phyloP scores from a whole-genome alignment of 495 filamentous ascomycete genomes.

The Alectoria sarmentosa region DNA sequence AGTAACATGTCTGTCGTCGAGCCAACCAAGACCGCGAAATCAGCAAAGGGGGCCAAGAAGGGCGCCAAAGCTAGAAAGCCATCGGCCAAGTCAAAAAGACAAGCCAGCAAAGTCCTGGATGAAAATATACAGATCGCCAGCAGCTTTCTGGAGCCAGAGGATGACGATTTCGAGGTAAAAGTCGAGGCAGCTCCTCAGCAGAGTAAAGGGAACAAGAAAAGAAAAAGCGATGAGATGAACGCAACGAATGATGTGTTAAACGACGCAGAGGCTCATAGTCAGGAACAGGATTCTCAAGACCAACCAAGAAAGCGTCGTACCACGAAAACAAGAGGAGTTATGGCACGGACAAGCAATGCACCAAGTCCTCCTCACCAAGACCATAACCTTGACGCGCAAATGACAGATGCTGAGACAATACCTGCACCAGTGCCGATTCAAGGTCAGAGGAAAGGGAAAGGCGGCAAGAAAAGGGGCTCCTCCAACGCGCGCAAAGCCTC shows the following conservation, averaged over 20 bases:
- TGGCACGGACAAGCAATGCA: slow-evolving; percentile 26
- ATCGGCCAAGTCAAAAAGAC: slow-evolving; percentile 36
- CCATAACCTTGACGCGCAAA: slow-evolving; percentile 27
- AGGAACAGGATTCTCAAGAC: slow-evolving; percentile 26
- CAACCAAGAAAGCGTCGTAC: slow-evolving; percentile 62
- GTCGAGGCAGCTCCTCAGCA: slow-evolving; percentile 39
- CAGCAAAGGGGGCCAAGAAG: slow-evolving; percentile 47
- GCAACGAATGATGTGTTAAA: slow-evolving; percentile 34
- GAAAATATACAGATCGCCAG: slow-evolving; percentile 48
- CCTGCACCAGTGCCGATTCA: slow-evolving; percentile 12
- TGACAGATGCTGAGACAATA: slow-evolving; percentile 21
- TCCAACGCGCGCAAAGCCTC: slow-evolving; percentile 49
- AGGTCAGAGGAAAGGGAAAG: slow-evolving; percentile 34
- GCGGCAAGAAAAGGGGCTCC: slow-evolving; percentile 37
- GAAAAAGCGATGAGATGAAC: slow-evolving; percentile 54
- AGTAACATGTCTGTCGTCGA: slow-evolving; percentile 55
- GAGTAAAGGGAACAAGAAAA: slow-evolving; percentile 52
- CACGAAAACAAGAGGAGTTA: slow-evolving; percentile 45
- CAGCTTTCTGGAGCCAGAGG: slow-evolving; percentile 33
- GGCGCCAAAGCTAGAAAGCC: slow-evolving; percentile 45
- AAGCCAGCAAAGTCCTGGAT: slow-evolving; percentile 46
- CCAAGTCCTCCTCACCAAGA: slow-evolving; percentile 24
- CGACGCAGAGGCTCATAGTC: slow-evolving; percentile 20
- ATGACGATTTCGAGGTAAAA: slow-evolving; percentile 37
- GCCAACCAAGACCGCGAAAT: slow-evolving; percentile 39